Evolutionary conservation across 768 basidiomycete species (phyloP), one percentile per base, ranked within the genome.

Genomic region (Phlebiopsis flavidoalba): DNA sequence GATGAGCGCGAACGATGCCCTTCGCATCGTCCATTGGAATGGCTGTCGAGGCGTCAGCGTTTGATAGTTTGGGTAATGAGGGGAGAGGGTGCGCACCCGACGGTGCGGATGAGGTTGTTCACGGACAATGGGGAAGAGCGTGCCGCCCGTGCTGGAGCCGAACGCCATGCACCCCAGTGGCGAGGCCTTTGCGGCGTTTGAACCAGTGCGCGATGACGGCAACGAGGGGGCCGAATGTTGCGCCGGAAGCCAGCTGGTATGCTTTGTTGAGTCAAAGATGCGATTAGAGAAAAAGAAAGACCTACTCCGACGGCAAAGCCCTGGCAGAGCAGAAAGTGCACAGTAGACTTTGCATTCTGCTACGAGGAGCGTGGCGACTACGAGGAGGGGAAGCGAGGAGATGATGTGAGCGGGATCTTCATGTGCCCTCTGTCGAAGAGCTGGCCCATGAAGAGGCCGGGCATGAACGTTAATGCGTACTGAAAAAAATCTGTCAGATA

Each of bases 21-120:
- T 80, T 12, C 90, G 79, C 79, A 89, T 83, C 0, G 90, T 88
- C 90, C 90, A 92, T 60, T 76, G 74, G 70, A 92, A 92, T n/a
- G n/a, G 17, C 89, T 91, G 46, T 17, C 40, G 5, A 5, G 17
- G 7, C 33, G 8, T 60, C n/a, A 48, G 21, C 17, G n/a, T 43
- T 45, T n/a, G 21, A 12, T 21, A n/a, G 56, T 12, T 21, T 31
- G 37, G 57, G 1, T 14, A 21, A 33, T 5, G 46, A 40, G 15
- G 6, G 57, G 5, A 17, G 35, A 12, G 26, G 3, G 19, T 14
- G 75, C 79, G 12, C 66, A 84, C 86, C 87, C 85, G 2, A 88
- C 77, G 56, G 69, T 59, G 0, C 75, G 71, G 48, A 89, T 76
- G 21, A 90, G 74, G 43, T 79, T 82, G 50, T 79, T 81, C 3